Conservation (phyloP, 495 filamentous ascomycete genomes). For the Tuber microsphaerosporum region DNA sequence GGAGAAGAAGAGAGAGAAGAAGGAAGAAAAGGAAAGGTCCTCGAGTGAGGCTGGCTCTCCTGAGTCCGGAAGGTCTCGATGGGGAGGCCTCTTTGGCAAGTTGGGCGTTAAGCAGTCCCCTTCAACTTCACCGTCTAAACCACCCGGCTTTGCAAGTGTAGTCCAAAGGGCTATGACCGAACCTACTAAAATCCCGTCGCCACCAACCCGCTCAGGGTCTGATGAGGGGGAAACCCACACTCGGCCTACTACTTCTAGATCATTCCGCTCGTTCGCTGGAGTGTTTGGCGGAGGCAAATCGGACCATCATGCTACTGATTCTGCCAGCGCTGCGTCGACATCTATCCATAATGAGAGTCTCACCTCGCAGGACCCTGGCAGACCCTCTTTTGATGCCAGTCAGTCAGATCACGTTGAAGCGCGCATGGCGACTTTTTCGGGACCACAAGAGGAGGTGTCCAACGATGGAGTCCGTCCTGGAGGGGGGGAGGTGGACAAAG, state of each 20-base stretch:
- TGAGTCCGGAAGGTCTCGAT: neutral
- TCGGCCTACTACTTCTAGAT: neutral
- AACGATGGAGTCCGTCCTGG: neutral
- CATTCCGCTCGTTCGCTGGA: neutral
- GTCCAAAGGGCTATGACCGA: neutral
- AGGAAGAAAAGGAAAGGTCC: constrained; percentile 3
- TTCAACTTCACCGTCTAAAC: neutral
- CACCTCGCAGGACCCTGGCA: neutral
- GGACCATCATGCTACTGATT: constrained; percentile 1
- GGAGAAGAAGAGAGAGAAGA: constrained; percentile 5
- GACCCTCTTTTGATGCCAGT: constrained; percentile 13
- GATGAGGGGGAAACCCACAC: neutral
- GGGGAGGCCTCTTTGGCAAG: neutral
- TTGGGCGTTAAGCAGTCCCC: neutral
- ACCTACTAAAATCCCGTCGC: neutral
- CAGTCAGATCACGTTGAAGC: constrained; percentile 14
- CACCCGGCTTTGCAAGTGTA: neutral
- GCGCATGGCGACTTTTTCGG: neutral
- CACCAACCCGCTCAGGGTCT: neutral
- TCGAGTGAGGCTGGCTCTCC: neutral
- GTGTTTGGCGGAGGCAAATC: neutral
- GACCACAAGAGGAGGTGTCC: neutral
- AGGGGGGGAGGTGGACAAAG: neutral
- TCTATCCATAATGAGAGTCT: neutral
- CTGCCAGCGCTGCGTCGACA: neutral